A percentile compares a stretch with the other conserved stretches of the same genome.
phyloP scores from a whole-genome alignment of 2,329 filamentous ascomycete genomes.

The Xylaria sp. region DNA sequence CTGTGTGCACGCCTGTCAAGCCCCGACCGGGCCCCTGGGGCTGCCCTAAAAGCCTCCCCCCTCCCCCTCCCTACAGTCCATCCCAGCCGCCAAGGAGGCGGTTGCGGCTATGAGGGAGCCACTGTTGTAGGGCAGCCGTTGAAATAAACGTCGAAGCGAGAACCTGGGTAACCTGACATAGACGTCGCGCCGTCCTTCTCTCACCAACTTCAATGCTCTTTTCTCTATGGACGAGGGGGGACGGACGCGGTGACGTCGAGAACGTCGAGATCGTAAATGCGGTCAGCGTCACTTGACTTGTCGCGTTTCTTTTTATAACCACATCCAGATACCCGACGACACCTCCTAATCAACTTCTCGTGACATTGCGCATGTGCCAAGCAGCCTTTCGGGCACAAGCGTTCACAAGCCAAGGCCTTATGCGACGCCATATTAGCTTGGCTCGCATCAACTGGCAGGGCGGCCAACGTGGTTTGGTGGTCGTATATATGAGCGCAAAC shows the following conservation, averaged over 20 bases:
- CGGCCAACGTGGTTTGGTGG: slow-evolving; percentile 19
- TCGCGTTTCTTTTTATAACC: slow-evolving; percentile 17
- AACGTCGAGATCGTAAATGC: slow-evolving; percentile 13
- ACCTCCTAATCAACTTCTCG: slow-evolving; percentile 26
- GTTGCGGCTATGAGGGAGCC: too few relatives aligned
- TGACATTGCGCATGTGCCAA: slow-evolving; percentile 31
- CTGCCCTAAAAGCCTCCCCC: neutral
- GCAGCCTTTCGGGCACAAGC: slow-evolving; percentile 18
- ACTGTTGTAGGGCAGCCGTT: neutral
- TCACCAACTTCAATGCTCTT: neutral
- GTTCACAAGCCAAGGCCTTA: slow-evolving; percentile 28
- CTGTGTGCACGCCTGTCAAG: neutral
- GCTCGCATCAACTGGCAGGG: slow-evolving; percentile 27
- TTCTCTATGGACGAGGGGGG: neutral
- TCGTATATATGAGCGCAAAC: slow-evolving; percentile 23
- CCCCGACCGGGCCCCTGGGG: neutral
- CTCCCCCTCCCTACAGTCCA: neutral
- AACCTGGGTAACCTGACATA: too few relatives aligned
- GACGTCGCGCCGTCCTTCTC: neutral
- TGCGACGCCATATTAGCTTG: slow-evolving; percentile 27
- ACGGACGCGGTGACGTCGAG: neutral
- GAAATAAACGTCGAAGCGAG: neutral
- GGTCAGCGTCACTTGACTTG: slow-evolving; percentile 25
- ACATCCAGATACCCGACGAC: slow-evolving; percentile 11
- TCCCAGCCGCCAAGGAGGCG: neutral